These are phyloP conservation scores for Tubosaeta sp. DNA, from an alignment of 768 basidiomycete genomes.

Conservation along the genomic window DNA sequence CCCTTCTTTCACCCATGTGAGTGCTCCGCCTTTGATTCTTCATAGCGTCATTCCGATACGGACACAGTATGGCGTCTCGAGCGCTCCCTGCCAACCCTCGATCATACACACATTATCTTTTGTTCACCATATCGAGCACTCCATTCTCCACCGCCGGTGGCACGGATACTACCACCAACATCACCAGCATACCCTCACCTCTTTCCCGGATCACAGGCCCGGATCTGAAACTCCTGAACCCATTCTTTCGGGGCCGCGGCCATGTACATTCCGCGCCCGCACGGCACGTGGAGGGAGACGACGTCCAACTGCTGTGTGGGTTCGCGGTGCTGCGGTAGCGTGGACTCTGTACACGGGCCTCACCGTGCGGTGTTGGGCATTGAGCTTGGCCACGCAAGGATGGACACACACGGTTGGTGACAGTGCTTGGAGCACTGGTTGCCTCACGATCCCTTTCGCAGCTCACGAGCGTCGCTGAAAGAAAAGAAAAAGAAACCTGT, in stretches of 20 bases:
- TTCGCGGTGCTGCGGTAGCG: no score
- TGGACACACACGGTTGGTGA: no score
- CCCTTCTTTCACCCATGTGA: not conserved
- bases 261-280: no score
- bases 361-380: no score
- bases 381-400: no score
- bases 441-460: no score
- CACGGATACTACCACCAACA: not conserved
- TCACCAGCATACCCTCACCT: not conserved
- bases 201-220: not conserved
- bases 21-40: constrained; percentile 11
- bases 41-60: constrained; percentile 15
- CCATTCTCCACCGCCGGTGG: constrained; percentile 5
- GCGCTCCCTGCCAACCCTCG: constrained; percentile 22
- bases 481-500: no score
- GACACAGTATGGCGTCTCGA: constrained; percentile 64
- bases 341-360: no score
- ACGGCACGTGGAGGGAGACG: no score
- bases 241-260: not conserved
- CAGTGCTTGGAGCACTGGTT: no score
- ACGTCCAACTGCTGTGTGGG: no score
- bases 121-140: constrained; percentile 4
- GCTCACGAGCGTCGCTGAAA: no score
- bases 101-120: constrained; percentile 49
- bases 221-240: not conserved